These are phyloP conservation scores for Pontederia paniculata DNA, from an alignment of 176 grass and related monocot genomes.

Conservation along the genomic window DNA sequence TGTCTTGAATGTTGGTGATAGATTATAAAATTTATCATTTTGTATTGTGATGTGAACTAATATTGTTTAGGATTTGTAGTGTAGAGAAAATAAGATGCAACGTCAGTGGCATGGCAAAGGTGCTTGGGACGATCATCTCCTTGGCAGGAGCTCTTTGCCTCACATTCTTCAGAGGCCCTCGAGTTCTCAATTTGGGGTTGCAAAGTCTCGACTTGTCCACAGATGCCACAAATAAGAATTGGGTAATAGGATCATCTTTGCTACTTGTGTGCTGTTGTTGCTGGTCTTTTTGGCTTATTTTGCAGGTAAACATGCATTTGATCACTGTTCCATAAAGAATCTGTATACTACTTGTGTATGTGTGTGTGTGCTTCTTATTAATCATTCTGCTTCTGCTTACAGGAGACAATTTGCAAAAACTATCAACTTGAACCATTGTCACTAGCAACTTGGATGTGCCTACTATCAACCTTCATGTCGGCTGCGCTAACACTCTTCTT, in stretches of 20 bases:
- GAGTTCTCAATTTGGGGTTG: slow-evolving; percentile 21
- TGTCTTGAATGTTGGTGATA: too few species aligned
- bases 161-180: slow-evolving; percentile 54
- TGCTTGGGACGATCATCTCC: slow-evolving; percentile 45
- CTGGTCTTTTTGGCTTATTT: slow-evolving; percentile 74
- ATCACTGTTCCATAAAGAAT: neutral
- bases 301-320: slow-evolving; percentile 25
- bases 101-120: slow-evolving; percentile 44
- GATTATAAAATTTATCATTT: too few species aligned
- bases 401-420: slow-evolving; percentile 57
- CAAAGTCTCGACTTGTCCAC: slow-evolving; percentile 2
- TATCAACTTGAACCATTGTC: slow-evolving; percentile 39
- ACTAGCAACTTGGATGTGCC: slow-evolving; percentile 61
- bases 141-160: slow-evolving; percentile 47
- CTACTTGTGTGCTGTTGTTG: slow-evolving; percentile 41
- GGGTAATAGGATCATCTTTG: slow-evolving; percentile 31
- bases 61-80: too few species aligned
- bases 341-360: neutral
- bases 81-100: too few species aligned
- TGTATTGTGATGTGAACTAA: too few species aligned
- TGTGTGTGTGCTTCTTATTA: too few species aligned
- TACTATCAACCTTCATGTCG: slow-evolving; percentile 39
- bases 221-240: slow-evolving; percentile 6
- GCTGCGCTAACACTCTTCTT: slow-evolving; percentile 25
- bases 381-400: neutral